Conservation (phyloP, 768 basidiomycete species). For the Leucosporidium yakuticum region DNA sequence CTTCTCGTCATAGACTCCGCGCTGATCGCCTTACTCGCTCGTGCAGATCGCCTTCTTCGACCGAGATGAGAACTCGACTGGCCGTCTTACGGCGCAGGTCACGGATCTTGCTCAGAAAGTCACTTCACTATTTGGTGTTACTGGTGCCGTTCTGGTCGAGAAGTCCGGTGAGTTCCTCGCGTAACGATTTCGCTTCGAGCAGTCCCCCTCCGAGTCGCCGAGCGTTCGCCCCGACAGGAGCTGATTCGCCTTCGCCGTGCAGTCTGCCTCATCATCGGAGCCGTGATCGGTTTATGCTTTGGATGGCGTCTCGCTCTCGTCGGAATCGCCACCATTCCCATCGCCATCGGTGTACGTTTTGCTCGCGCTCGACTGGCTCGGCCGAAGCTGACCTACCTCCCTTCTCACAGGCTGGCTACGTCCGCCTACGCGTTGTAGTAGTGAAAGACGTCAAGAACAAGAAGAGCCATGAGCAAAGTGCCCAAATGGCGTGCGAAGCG, state of each 20-base stretch:
- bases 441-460: slow-evolving; percentile 68
- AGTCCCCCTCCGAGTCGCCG: no score
- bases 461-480: slow-evolving; percentile 67
- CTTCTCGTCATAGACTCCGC: no score
- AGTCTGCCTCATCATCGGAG: slow-evolving; percentile 14
- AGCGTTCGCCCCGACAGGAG: no score
- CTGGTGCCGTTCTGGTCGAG: slow-evolving; percentile 81
- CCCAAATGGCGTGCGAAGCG: slow-evolving; percentile 86
- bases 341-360: slow-evolving; percentile 25
- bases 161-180: no score
- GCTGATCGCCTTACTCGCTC: slow-evolving; percentile 68
- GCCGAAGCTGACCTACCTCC: slow-evolving; percentile 4
- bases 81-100: no score
- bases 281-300: slow-evolving; percentile 57
- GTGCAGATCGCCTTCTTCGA: slow-evolving; percentile 53
- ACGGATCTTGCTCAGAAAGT: no score
- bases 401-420: slow-evolving; percentile 56
- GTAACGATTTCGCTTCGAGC: no score
- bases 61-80: slow-evolving; percentile 52
- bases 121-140: slow-evolving; percentile 67
- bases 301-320: slow-evolving; percentile 75
- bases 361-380: background rate
- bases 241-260: no score
- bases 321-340: slow-evolving; percentile 53
- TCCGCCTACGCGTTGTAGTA: slow-evolving; percentile 81